These are phyloP conservation scores for Pyrenula aspistea DNA, from an alignment of 495 filamentous ascomycete genomes.

Conservation along the genomic window DNA sequence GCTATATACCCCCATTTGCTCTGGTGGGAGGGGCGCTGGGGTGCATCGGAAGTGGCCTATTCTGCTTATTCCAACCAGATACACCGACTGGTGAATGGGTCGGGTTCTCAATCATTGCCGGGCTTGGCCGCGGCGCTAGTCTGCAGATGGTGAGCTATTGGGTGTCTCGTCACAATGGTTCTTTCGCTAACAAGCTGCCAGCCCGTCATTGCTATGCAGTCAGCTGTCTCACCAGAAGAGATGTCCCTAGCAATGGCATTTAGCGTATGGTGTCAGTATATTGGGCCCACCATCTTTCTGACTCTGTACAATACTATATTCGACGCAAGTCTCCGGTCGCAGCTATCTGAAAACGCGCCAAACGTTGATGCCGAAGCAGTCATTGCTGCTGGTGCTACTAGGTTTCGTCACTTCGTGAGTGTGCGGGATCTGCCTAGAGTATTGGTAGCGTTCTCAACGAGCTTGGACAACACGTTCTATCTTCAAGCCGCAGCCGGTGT, in stretches of 20 bases:
- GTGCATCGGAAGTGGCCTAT: constrained; percentile 33
- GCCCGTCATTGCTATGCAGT: constrained; percentile 42
- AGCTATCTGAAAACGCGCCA: constrained; percentile 23
- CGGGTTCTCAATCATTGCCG: constrained; percentile 43
- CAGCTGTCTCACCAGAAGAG: constrained; percentile 26
- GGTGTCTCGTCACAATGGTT: background rate
- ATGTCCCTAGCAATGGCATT: constrained; percentile 37
- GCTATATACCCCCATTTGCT: constrained; percentile 38
- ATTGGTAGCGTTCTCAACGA: constrained; percentile 28
- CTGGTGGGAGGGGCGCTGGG: constrained; percentile 15
- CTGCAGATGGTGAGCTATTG: constrained; percentile 26
- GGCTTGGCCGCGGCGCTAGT: constrained; percentile 35
- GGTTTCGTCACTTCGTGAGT: constrained; percentile 22
- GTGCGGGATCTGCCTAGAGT: constrained; percentile 17
- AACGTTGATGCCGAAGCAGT: constrained; percentile 20
- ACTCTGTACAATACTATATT: constrained; percentile 37
- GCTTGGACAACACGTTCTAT: constrained; percentile 27
- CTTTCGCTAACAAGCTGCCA: constrained; percentile 5
- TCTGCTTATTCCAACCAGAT: constrained; percentile 30
- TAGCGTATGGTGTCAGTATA: constrained; percentile 36
- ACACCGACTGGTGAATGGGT: constrained; percentile 36
- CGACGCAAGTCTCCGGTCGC: constrained; percentile 24
- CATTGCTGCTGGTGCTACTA: constrained; percentile 29
- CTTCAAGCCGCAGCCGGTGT: constrained; percentile 19
- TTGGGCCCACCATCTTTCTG: constrained; percentile 38